Conservation (phyloP, 129 eudicot species). For the Glebionis coronaria region DNA sequence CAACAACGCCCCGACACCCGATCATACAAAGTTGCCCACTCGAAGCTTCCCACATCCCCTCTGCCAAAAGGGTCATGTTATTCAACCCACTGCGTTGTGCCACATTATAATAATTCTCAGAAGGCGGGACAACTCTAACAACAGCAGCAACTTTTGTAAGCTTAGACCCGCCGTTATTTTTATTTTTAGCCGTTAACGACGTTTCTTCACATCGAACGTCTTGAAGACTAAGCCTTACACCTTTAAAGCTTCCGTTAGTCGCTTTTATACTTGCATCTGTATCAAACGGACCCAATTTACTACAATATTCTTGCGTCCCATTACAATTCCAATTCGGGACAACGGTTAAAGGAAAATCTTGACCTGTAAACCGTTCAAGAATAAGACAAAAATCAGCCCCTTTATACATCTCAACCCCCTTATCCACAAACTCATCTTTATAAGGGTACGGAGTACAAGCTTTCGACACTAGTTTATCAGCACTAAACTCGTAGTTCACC, state of each 20-base stretch:
- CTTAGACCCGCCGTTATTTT: background rate
- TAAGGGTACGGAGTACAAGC: slow-evolving; percentile 92
- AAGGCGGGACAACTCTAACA: slow-evolving; percentile 62
- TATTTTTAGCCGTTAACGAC: slow-evolving; percentile 22
- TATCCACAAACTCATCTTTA: slow-evolving; percentile 35
- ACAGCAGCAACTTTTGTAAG: slow-evolving; percentile 57
- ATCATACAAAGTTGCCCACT: slow-evolving; percentile 95
- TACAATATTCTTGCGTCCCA: slow-evolving; percentile 59
- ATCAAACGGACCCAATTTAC: slow-evolving; percentile 76
- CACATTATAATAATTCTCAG: slow-evolving; percentile 52
- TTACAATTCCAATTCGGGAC: slow-evolving; percentile 93
- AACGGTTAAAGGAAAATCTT: slow-evolving; percentile 48
- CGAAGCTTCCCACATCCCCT: slow-evolving; percentile 89
- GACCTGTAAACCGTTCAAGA: slow-evolving; percentile 59
- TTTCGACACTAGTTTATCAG: slow-evolving; percentile 49
- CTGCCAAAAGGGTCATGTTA: slow-evolving; percentile 80
- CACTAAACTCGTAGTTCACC: slow-evolving; percentile 57
- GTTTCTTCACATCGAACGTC: slow-evolving; percentile 61
- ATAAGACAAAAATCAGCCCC: slow-evolving; percentile 70
- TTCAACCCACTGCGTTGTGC: slow-evolving; percentile 71
- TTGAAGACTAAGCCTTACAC: slow-evolving; percentile 61
- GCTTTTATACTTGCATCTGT: slow-evolving; percentile 46
- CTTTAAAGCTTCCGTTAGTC: slow-evolving; percentile 76
- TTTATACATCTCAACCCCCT: slow-evolving; percentile 53
- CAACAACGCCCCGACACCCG: slow-evolving; percentile 58